Percentiles rank a stretch among this genome's conserved stretches.
phyloP scores from a whole-genome alignment of 2,329 filamentous ascomycete species.

The Coniochaeta hoffmannii region DNA sequence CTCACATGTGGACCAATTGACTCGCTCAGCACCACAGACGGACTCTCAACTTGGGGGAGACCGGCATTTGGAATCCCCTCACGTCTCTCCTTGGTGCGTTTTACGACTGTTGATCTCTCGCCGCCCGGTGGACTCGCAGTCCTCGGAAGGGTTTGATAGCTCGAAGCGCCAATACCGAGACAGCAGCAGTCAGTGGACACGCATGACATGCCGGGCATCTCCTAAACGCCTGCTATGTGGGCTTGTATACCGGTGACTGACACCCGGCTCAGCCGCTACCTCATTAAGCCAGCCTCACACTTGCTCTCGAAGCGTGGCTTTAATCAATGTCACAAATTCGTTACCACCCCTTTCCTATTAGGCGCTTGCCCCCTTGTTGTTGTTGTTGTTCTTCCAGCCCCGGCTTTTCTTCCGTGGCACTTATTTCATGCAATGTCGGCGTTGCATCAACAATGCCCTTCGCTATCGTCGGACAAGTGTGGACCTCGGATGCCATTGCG shows the following conservation, averaged over 20 bases:
- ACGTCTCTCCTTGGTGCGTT: too few species aligned
- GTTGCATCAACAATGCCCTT: not conserved
- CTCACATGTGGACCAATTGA: not conserved
- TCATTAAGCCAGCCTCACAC: not conserved
- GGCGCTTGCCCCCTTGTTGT: not conserved
- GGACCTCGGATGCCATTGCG: not conserved
- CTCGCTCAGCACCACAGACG: not conserved
- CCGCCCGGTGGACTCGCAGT: too few species aligned
- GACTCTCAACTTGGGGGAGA: not conserved
- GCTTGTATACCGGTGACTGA: too few species aligned
- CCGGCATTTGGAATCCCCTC: not conserved
- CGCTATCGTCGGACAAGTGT: not conserved
- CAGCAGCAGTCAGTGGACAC: too few species aligned
- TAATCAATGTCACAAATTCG: not conserved
- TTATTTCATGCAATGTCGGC: not conserved
- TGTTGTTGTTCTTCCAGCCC: not conserved
- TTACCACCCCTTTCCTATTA: not conserved
- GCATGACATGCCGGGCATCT: too few species aligned
- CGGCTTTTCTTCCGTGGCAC: not conserved
- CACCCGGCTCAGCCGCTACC: too few species aligned
- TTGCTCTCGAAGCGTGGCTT: not conserved
- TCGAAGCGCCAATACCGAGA: too few species aligned
- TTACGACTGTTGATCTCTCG: too few species aligned
- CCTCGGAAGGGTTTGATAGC: too few species aligned
- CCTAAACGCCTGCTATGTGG: too few species aligned